phyloP scores from a whole-genome alignment of 306 rosid genomes.

The Trifolium subterraneum region DNA sequence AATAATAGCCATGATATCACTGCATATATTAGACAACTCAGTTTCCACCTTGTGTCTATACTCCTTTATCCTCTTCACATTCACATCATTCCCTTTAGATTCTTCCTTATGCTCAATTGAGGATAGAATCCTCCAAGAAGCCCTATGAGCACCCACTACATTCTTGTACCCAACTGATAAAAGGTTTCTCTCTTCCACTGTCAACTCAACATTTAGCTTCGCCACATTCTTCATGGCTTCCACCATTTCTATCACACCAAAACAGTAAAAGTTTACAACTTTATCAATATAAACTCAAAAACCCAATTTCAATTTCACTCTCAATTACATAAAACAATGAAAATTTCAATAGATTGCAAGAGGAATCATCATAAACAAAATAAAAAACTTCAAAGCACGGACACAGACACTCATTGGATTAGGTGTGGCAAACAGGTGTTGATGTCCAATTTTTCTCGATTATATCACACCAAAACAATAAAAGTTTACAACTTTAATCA shows the following conservation, averaged over 20 bases:
- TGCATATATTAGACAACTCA: constrained; percentile 56
- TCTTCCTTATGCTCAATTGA: constrained; percentile 70
- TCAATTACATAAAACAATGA: not conserved
- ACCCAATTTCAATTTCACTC: constrained; percentile 8
- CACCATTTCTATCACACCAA: constrained; percentile 59
- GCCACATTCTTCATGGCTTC: constrained; percentile 67
- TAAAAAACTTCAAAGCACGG: too few species aligned
- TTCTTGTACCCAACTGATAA: constrained; percentile 66
- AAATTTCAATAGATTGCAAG: constrained; percentile 13
- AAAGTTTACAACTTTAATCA: not conserved
- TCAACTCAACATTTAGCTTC: constrained; percentile 63
- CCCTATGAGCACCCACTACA: constrained; percentile 65
- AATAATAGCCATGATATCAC: constrained; percentile 59
- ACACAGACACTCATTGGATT: too few species aligned
- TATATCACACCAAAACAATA: constrained; percentile 4
- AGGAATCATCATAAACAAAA: not conserved
- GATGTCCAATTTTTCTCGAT: too few species aligned
- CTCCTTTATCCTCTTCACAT: constrained; percentile 57
- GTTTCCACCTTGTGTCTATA: constrained; percentile 61
- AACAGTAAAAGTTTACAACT: constrained; percentile 1
- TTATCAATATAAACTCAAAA: not conserved
- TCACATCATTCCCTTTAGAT: constrained; percentile 54
- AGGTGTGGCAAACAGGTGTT: too few species aligned
- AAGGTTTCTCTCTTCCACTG: constrained; percentile 64
- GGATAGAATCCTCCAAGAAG: constrained; percentile 70